These are phyloP conservation scores for Monosporascus sp. DNA, from an alignment of 2,329 filamentous ascomycete genomes.

Conservation along the genomic window DNA sequence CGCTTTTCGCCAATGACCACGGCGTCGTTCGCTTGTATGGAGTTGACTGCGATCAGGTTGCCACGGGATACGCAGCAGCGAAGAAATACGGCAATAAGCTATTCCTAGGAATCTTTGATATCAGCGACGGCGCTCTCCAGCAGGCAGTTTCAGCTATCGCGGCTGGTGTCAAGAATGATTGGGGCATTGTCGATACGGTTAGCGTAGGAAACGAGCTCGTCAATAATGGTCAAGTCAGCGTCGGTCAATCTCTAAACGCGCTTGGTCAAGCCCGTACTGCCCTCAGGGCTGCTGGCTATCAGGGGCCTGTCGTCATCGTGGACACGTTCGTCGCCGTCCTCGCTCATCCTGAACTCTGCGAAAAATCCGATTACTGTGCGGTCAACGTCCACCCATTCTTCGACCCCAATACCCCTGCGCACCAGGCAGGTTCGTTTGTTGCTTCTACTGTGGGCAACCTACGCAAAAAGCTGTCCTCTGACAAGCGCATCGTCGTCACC, in stretches of 20 bases:
- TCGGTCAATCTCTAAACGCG: constrained; percentile 51
- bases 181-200: constrained; percentile 65
- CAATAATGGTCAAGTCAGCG: constrained; percentile 54
- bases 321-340: constrained; percentile 72
- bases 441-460: constrained; percentile 46
- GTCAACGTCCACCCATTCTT: constrained; percentile 85
- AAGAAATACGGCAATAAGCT: constrained; percentile 62
- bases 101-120: constrained; percentile 70
- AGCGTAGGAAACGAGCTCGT: constrained; percentile 79
- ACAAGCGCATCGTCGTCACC: constrained; percentile 66
- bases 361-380: constrained; percentile 71
- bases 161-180: constrained; percentile 55
- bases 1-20: constrained; percentile 47
- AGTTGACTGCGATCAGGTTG: constrained; percentile 70
- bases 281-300: constrained; percentile 60
- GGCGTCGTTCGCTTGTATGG: constrained; percentile 72
- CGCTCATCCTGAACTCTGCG: constrained; percentile 64
- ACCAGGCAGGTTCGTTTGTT: constrained; percentile 64
- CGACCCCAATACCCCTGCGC: constrained; percentile 56
- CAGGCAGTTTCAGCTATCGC: constrained; percentile 58
- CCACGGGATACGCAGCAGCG: constrained; percentile 57
- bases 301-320: constrained; percentile 70
- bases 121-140: constrained; percentile 41
- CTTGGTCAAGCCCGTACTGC: constrained; percentile 52
- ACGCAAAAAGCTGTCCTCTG: constrained; percentile 33